Evolutionary conservation across 495 filamentous ascomycete species (phyloP).

Genomic region (Aspergillus saccharolyticus): DNA sequence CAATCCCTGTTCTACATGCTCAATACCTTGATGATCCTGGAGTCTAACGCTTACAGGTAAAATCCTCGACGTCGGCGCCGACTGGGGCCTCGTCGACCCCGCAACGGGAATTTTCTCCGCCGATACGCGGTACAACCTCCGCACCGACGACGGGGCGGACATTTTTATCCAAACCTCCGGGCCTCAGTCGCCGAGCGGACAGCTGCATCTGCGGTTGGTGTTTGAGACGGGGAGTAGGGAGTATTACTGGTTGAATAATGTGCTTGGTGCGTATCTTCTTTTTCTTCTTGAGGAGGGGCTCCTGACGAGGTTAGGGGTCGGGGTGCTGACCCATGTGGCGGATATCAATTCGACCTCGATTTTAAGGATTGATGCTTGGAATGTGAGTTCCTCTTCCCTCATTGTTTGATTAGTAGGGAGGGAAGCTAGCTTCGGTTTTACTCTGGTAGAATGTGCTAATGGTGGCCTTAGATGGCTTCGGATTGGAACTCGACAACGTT

Average conservation of each 20-base stretch:
- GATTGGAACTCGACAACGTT: conserved; percentile 2
- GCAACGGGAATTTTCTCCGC: conserved; percentile 27
- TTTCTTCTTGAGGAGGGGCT: background rate
- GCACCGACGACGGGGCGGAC: conserved; percentile 26
- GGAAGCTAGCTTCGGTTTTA: background rate
- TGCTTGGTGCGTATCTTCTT: conserved; percentile 22
- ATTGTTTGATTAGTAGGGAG: background rate
- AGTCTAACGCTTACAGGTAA: conserved; percentile 13
- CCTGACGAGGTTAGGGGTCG: conserved; percentile 6
- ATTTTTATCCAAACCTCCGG: conserved; percentile 28
- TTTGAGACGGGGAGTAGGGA: conserved; percentile 25
- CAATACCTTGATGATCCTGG: background rate
- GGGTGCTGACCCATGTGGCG: conserved; percentile 17
- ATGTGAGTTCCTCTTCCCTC: conserved; percentile 19
- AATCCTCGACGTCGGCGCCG: conserved; percentile 29
- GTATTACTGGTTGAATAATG: conserved; percentile 35
- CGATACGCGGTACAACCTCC: conserved; percentile 32
- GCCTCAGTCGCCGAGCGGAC: conserved; percentile 17
- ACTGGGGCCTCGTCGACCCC: conserved; percentile 28
- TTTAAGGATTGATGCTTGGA: conserved; percentile 30
- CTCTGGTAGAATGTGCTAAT: background rate
- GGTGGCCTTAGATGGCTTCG: background rate
- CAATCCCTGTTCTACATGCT: background rate
- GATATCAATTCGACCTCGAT: conserved; percentile 9
- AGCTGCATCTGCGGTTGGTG: conserved; percentile 25